phyloP scores from a whole-genome alignment of 164 flowering plant genomes.

The Magnolia officinalis region DNA sequence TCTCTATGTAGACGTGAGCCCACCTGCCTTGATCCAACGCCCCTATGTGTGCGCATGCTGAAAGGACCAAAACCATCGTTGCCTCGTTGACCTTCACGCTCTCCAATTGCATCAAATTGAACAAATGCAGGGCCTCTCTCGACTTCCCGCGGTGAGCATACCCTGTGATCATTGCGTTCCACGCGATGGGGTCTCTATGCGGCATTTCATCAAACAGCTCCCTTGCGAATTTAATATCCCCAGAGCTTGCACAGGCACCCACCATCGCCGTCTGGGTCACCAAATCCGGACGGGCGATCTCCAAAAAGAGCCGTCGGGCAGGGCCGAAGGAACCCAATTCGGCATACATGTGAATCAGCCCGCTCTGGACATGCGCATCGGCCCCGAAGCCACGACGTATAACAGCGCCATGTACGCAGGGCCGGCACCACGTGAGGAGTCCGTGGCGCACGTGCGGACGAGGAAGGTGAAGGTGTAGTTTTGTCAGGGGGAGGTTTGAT shows the following conservation, averaged over 20 bases:
- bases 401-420: conserved; percentile 26
- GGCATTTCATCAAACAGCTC: conserved; percentile 56
- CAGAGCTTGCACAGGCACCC: conserved; percentile 40
- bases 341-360: conserved; percentile 45
- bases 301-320: conserved; percentile 24
- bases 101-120: conserved; percentile 41
- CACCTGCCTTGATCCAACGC: conserved; percentile 59
- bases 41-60: conserved; percentile 52
- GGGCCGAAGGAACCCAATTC: conserved; percentile 34
- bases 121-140: conserved; percentile 42
- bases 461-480: conserved; percentile 53
- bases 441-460: conserved; percentile 42
- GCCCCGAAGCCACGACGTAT: conserved; percentile 36
- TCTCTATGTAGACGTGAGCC: conserved; percentile 46
- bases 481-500: conserved; percentile 39
- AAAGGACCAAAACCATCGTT: conserved; percentile 46
- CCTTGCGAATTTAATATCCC: conserved; percentile 36
- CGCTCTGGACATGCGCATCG: conserved; percentile 51
- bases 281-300: conserved; percentile 34
- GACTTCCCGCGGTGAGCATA: conserved; percentile 42
- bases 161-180: conserved; percentile 60
- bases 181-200: conserved; percentile 34
- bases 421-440: conserved; percentile 20
- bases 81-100: conserved; percentile 45
- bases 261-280: conserved; percentile 51